Percentiles rank a stretch among this genome's conserved stretches.
Conservation (phyloP, 345 rosid genomes). For the Kandelia obovata region DNA sequence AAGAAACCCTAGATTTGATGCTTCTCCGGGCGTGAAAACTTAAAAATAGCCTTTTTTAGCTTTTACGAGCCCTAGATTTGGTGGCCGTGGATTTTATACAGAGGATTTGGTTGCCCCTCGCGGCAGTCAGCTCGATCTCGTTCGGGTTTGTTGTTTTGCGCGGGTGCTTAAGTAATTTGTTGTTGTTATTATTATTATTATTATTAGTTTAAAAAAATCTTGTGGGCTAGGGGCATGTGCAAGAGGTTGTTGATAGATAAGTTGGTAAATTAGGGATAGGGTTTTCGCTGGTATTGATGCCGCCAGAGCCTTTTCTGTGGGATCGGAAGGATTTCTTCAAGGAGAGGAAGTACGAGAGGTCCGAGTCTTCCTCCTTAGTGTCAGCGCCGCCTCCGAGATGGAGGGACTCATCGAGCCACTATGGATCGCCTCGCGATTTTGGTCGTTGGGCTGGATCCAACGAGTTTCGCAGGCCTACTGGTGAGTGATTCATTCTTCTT, state of each 20-base stretch:
- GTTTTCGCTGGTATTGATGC: conserved; percentile 52
- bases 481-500: conserved; percentile 25
- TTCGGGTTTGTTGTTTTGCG: conserved; percentile 10
- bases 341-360: conserved; percentile 86
- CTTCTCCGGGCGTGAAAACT: neutral
- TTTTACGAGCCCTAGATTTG: conserved; percentile 5
- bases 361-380: conserved; percentile 48
- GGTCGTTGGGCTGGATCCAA: conserved; percentile 55
- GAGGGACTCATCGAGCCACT: conserved; percentile 62
- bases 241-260: neutral
- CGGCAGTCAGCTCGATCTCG: neutral
- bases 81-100: conserved; percentile 4
- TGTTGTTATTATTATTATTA: neutral
- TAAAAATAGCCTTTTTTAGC: neutral
- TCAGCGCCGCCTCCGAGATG: conserved; percentile 55
- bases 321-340: conserved; percentile 84
- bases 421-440: conserved; percentile 44
- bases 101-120: conserved; percentile 1
- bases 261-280: conserved; percentile 19
- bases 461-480: conserved; percentile 80
- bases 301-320: conserved; percentile 88
- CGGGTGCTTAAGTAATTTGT: neutral
- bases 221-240: neutral
- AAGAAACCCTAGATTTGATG: conserved; percentile 12
- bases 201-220: neutral